These are phyloP conservation scores for Bonia amplexicaulis DNA, from an alignment of 176 grass and related monocot genomes.

Conservation along the genomic window DNA sequence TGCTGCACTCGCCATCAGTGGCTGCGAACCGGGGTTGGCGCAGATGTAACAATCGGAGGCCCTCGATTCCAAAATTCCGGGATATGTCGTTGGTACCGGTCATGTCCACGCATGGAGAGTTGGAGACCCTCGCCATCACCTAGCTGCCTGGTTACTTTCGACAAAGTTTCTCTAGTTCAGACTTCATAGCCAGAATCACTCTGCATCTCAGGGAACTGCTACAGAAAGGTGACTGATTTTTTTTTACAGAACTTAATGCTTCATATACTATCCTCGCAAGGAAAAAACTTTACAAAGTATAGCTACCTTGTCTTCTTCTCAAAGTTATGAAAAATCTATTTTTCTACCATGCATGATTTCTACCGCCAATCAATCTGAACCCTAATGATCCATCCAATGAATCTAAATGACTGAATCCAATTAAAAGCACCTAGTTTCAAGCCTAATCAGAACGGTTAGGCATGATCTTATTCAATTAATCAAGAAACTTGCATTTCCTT, in stretches of 20 bases:
- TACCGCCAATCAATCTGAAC: too few species aligned
- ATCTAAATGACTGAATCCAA: too few species aligned
- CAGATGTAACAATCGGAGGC: background rate
- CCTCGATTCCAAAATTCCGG: background rate
- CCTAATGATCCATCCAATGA: too few species aligned
- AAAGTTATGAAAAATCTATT: background rate
- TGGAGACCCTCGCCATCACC: background rate
- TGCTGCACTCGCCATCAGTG: background rate
- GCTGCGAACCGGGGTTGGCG: background rate
- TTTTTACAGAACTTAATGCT: background rate
- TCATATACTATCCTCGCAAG: background rate
- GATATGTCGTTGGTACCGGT: background rate
- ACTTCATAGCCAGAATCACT: background rate
- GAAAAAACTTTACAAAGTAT: background rate
- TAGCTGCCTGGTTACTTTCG: background rate
- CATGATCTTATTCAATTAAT: too few species aligned
- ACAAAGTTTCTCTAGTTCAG: background rate
- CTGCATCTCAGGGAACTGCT: background rate
- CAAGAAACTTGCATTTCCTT: too few species aligned
- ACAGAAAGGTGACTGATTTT: background rate
- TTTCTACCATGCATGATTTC: background rate
- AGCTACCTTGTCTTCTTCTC: background rate
- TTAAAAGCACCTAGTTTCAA: too few species aligned
- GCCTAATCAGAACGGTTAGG: too few species aligned
- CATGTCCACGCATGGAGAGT: background rate